Percentiles rank a stretch among this genome's conserved stretches.
phyloP scores from a whole-genome alignment of 1,139 yeast genomes.

The Blastobotrys niveus region DNA sequence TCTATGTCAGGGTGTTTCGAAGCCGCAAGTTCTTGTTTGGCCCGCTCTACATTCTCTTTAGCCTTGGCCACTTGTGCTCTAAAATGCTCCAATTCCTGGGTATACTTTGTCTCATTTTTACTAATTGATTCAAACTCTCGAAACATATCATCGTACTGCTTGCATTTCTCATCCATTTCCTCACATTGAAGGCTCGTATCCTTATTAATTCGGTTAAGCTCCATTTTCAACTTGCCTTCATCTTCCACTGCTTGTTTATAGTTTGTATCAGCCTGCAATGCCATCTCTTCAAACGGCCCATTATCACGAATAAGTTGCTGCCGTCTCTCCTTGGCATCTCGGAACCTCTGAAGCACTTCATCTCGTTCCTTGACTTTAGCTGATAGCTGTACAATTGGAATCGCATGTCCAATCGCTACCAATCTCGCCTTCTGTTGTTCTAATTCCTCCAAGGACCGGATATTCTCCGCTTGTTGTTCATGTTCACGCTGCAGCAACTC shows the following conservation, averaged over 20 bases:
- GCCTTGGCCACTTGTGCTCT: too few relatives aligned
- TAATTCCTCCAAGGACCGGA: conserved; percentile 2
- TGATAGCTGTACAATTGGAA: conserved; percentile 1
- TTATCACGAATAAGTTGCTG: conserved; percentile 16
- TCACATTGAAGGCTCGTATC: too few relatives aligned
- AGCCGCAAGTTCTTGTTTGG: too few relatives aligned
- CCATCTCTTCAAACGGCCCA: conserved; percentile 3
- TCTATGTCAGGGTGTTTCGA: too few relatives aligned
- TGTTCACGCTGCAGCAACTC: conserved; percentile 37
- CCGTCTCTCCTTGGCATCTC: conserved; percentile 36
- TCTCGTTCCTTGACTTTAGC: conserved; percentile 10
- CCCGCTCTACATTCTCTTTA: too few relatives aligned
- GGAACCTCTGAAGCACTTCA: conserved; percentile 37
- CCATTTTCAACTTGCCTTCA: too few relatives aligned
- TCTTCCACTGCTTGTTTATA: background rate
- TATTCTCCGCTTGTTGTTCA: conserved; percentile 16
- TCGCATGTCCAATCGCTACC: background rate
- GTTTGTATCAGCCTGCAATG: background rate
- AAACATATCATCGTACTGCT: too few relatives aligned
- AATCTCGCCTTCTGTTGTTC: conserved; percentile 19
- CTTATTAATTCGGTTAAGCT: too few relatives aligned
- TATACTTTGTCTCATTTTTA: too few relatives aligned
- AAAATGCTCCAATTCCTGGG: too few relatives aligned
- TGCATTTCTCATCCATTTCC: too few relatives aligned
- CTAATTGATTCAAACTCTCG: too few relatives aligned